Evolutionary conservation across 2,329 filamentous ascomycete genomes (phyloP).

Genomic region (Fusarium chlamydosporum): DNA sequence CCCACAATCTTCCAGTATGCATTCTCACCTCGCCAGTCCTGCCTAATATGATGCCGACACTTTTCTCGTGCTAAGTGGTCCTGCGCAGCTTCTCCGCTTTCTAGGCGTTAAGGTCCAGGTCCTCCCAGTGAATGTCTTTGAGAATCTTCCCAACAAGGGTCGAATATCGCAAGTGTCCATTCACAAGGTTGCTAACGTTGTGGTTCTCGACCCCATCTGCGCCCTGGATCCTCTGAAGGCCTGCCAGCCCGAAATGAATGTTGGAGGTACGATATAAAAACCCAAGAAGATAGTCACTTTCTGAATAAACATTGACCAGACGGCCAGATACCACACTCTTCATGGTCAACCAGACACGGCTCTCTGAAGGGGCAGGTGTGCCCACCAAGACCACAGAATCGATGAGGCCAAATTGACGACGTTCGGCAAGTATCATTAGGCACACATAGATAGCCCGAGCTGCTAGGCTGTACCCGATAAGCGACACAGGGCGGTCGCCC

Average conservation of each 20-base stretch:
- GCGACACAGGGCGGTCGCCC: conserved; percentile 83
- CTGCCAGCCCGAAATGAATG: conserved; percentile 86
- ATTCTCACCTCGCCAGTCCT: conserved; percentile 19
- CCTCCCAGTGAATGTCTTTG: conserved; percentile 76
- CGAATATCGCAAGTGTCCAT: conserved; percentile 79
- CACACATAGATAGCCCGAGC: conserved; percentile 88
- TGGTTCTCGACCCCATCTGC: conserved; percentile 77
- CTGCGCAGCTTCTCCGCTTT: conserved; percentile 46
- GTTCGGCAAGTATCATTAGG: conserved; percentile 82
- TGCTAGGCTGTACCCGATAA: conserved; percentile 87
- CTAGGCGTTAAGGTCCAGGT: conserved; percentile 63
- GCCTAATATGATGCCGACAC: conserved; percentile 34
- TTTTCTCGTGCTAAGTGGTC: conserved; percentile 42
- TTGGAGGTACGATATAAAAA: conserved; percentile 89
- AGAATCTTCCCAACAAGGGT: conserved; percentile 76
- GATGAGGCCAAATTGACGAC: conserved; percentile 85
- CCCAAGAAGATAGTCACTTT: conserved; percentile 87
- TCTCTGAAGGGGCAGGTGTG: conserved; percentile 80
- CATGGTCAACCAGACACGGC: conserved; percentile 80
- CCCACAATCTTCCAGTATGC: conserved; percentile 14
- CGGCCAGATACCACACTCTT: conserved; percentile 84
- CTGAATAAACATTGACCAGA: conserved; percentile 91
- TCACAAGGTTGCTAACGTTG: conserved; percentile 74
- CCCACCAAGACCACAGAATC: conserved; percentile 91
- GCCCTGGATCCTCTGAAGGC: conserved; percentile 79